A percentile compares a stretch with the other conserved stretches of the same genome.
These are phyloP conservation scores for Tetrapisispora nanseiensis DNA, from an alignment of 805 yeast species.

Conservation along the genomic window DNA sequence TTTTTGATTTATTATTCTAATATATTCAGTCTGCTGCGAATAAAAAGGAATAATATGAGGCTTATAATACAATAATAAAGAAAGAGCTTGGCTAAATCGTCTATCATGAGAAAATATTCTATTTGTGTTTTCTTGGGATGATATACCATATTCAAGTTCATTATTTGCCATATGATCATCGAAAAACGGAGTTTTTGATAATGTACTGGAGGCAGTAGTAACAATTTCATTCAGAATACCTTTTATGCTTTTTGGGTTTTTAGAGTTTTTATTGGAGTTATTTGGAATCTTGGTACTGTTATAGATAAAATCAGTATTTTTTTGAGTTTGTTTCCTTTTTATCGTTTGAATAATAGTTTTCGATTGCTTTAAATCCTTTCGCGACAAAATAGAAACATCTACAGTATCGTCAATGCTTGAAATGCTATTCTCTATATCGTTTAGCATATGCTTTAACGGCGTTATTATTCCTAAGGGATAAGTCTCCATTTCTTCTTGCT, in stretches of 20 bases:
- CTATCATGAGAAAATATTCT: slow-evolving; percentile 70
- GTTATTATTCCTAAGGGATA: slow-evolving; percentile 64
- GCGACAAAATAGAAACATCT: slow-evolving; percentile 50
- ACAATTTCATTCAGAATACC: slow-evolving; percentile 29
- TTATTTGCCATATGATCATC: slow-evolving; percentile 5
- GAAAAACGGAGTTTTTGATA: slow-evolving; percentile 12
- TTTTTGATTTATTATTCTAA: slow-evolving; percentile 42
- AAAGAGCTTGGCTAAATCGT: slow-evolving; percentile 67
- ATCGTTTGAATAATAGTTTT: slow-evolving; percentile 9
- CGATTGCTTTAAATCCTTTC: slow-evolving; percentile 46
- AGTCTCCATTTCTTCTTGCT: slow-evolving; percentile 45
- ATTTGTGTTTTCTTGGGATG: slow-evolving; percentile 26
- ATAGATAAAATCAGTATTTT: neutral
- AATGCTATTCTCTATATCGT: slow-evolving; percentile 42
- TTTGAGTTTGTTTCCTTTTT: neutral
- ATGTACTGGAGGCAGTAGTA: slow-evolving; percentile 39
- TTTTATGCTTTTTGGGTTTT: slow-evolving; percentile 10
- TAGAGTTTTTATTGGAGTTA: neutral
- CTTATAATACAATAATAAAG: slow-evolving; percentile 38
- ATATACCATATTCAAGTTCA: slow-evolving; percentile 14
- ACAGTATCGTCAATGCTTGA: slow-evolving; percentile 38
- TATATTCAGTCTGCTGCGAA: slow-evolving; percentile 44
- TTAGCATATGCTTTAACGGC: slow-evolving; percentile 55
- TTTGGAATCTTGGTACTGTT: neutral
- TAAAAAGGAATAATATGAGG: slow-evolving; percentile 18